phyloP scores from a whole-genome alignment of 495 filamentous ascomycete species.

The Neurospora cerealis region DNA sequence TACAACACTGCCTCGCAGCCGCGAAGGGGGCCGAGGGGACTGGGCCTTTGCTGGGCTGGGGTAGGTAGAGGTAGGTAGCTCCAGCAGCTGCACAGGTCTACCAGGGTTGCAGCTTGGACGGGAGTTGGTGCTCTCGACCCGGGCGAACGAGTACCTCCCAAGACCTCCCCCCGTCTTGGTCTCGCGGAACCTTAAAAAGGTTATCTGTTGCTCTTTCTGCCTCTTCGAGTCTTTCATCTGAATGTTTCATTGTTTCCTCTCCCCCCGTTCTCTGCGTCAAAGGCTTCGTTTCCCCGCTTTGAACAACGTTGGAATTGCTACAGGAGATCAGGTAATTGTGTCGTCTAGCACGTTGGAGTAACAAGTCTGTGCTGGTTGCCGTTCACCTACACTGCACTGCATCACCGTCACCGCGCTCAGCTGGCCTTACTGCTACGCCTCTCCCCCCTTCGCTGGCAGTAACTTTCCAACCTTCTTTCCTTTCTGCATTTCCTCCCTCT shows the following conservation, averaged over 20 bases:
- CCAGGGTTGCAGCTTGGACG: not conserved
- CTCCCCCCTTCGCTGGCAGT: not conserved
- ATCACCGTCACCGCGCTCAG: not conserved
- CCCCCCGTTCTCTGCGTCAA: not conserved
- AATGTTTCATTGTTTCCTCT: conserved; percentile 1
- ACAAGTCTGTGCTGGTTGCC: not conserved
- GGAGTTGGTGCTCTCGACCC: not conserved
- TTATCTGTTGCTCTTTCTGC: not conserved
- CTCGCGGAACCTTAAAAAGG: not conserved
- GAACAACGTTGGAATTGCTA: not conserved
- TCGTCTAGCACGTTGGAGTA: not conserved
- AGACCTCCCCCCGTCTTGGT: not conserved
- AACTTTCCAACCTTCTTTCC: not conserved
- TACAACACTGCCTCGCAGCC: not conserved
- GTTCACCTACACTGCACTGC: not conserved
- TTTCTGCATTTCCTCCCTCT: not conserved
- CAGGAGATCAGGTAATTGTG: not conserved
- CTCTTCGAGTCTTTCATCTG: conserved; percentile 1
- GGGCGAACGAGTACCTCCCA: not conserved
- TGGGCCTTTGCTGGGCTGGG: not conserved
- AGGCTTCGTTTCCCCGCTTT: not conserved
- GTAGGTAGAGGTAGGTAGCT: not conserved
- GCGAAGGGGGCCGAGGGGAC: not conserved
- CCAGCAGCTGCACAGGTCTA: not conserved
- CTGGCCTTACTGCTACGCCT: not conserved